Evolutionary conservation across 1,284 basidiomycete species (phyloP), one percentile per base, ranked within the genome.

Genomic region (Austroboletus novae-zelandiae): DNA sequence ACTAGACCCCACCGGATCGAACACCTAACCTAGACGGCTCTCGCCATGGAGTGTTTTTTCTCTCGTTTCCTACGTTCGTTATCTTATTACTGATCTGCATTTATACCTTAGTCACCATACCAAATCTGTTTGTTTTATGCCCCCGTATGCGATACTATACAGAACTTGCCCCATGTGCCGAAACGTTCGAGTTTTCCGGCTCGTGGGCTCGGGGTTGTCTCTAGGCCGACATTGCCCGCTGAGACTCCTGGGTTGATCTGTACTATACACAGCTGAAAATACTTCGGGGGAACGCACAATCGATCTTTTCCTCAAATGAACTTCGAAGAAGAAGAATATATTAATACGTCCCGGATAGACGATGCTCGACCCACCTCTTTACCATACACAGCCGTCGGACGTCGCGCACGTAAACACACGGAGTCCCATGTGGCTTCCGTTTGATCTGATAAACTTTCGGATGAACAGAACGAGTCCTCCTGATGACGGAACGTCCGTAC

Each of bases 1-100:
- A 68, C 71, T 91, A 58, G 89, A 91, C 70, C 89, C 89, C 46
- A 90, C 87, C 57, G 79, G 86, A 60, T 69, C 76, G 40, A 60
- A 48, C 57, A 27, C 25, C 69, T 73, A 39, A 66, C 71, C 51
- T 80, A 70, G 75, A 53, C 25, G 11, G 4, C 14, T 44, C 15
- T 14, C 7, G 7, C n/a, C 41, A 29, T 34, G 41, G 47, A 37
- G 47, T 18, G 25, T 27, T 27, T 51, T 57, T 15, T 45, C n/a
- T 48, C 25, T 41, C 25, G 25, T 45, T 47, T 52, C 32, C 35
- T 5, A 9, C 14, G n/a, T 45, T 50, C 30, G 39, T 46, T 60
- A 59, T 51, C 48, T 65, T 66, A 62, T 55, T 52, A 51, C 57
- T 43, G 52, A 56, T 53, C 47, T 42, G 55, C 49, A 57, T 51